phyloP scores from a whole-genome alignment of 2,329 filamentous ascomycete genomes.

The Fusarium sp. region DNA sequence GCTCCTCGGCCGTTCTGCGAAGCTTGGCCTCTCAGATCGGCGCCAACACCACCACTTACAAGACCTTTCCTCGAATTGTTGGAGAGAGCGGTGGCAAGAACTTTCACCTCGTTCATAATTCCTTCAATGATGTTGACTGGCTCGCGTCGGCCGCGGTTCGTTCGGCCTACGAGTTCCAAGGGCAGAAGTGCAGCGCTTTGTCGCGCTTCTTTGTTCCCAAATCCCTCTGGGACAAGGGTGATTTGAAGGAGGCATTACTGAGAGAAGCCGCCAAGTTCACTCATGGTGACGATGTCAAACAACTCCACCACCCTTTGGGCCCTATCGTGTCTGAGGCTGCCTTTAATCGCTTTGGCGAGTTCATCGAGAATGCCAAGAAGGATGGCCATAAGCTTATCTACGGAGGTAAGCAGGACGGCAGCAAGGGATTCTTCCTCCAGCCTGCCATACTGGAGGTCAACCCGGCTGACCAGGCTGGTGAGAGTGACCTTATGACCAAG shows the following conservation, averaged over 20 bases:
- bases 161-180: conserved; percentile 20
- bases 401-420: conserved; percentile 13
- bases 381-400: conserved; percentile 14
- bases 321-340: conserved; percentile 7
- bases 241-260: conserved; percentile 15
- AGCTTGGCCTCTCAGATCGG: conserved; percentile 51
- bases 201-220: conserved; percentile 20
- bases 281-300: conserved; percentile 16
- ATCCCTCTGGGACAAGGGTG: conserved; percentile 13
- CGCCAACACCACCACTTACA: conserved; percentile 49
- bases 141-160: conserved; percentile 12
- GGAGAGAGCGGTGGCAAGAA: conserved; percentile 68
- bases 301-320: conserved; percentile 14
- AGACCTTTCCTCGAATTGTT: conserved; percentile 60
- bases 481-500: conserved; percentile 21
- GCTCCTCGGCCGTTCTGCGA: conserved; percentile 56
- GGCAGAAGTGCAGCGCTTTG: conserved; percentile 23
- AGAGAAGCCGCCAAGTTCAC: conserved; percentile 18
- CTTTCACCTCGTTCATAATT: conserved; percentile 63
- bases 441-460: conserved; percentile 15
- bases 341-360: conserved; percentile 17
- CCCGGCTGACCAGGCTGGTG: neutral
- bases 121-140: conserved; percentile 12
- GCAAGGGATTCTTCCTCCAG: conserved; percentile 16
- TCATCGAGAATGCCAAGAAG: conserved; percentile 1